Conservation (phyloP, 164 flowering plant genomes). For the Tetracentron sinense region DNA sequence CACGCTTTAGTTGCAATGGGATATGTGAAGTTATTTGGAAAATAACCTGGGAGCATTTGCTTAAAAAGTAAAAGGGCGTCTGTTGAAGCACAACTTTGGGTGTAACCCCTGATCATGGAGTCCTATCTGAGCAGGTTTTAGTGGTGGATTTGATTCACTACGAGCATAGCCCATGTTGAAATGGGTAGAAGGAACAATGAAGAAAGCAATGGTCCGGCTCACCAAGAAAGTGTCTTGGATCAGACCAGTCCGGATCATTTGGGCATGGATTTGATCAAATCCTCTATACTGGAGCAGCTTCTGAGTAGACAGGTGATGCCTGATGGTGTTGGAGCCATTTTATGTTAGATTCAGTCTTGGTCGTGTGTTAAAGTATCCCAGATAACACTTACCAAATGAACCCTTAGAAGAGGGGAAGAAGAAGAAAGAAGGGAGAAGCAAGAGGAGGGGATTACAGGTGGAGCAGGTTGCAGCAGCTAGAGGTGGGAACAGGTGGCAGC, state of each 20-base stretch:
- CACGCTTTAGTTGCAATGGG: constrained; percentile 24
- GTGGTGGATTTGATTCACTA: constrained; percentile 15
- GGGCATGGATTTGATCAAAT: constrained; percentile 23
- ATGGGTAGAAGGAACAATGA: constrained; percentile 12
- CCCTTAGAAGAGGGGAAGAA: too few relatives aligned
- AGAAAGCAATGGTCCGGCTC: constrained; percentile 19
- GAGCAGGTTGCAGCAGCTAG: too few relatives aligned
- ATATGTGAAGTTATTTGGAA: constrained; percentile 23
- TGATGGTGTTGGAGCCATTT: constrained; percentile 17
- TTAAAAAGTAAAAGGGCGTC: too few relatives aligned
- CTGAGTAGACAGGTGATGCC: constrained; percentile 11
- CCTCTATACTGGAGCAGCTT: constrained; percentile 10
- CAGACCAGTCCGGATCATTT: constrained; percentile 21
- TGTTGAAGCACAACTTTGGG: too few relatives aligned
- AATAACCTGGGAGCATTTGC: constrained; percentile 24
- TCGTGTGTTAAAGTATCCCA: too few relatives aligned
- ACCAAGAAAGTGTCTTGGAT: constrained; percentile 17
- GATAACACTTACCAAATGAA: too few relatives aligned
- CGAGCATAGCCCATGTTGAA: constrained; percentile 14
- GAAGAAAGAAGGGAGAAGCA: too few relatives aligned
- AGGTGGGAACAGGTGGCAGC: too few relatives aligned
- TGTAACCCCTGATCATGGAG: too few relatives aligned
- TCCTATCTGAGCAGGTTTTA: constrained; percentile 23
- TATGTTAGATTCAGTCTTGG: constrained; percentile 6
- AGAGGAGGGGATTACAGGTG: too few relatives aligned